Percentiles rank a stretch among this genome's conserved stretches.
phyloP scores from a whole-genome alignment of 2,329 filamentous ascomycete genomes.

The Aspergillus sp. region DNA sequence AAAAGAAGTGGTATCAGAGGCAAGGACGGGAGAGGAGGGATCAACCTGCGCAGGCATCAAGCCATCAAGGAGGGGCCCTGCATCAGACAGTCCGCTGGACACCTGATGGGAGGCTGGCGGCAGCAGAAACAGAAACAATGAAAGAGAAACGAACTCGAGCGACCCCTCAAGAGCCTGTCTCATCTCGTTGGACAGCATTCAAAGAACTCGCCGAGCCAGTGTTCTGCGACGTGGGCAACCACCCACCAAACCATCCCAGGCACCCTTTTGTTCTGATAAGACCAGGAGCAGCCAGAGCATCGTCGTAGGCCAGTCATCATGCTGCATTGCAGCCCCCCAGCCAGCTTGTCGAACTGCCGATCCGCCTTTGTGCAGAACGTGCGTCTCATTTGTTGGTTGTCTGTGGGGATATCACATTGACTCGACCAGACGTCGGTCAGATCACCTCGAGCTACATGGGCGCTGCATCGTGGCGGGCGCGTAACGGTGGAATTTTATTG shows the following conservation, averaged over 20 bases:
- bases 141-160: not conserved
- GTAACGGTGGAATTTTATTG: slow-evolving; percentile 22
- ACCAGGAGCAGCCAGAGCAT: slow-evolving; percentile 5
- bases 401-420: slow-evolving; percentile 25
- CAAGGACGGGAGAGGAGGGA: slow-evolving; percentile 11
- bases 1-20: slow-evolving; percentile 1
- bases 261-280: slow-evolving; percentile 13
- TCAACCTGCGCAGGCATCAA: slow-evolving; percentile 9
- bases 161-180: not conserved
- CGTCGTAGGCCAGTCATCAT: slow-evolving; percentile 8
- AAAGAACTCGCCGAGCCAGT: not conserved
- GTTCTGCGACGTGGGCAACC: slow-evolving; percentile 10
- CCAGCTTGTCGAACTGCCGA: slow-evolving; percentile 20
- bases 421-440: slow-evolving; percentile 1
- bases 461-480: slow-evolving; percentile 18
- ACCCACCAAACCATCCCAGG: slow-evolving; percentile 8
- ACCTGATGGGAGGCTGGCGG: slow-evolving; percentile 2
- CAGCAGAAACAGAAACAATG: slow-evolving; percentile 8
- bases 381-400: slow-evolving; percentile 21
- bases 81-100: not conserved
- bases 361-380: slow-evolving; percentile 10
- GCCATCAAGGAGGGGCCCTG: not conserved
- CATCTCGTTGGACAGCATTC: not conserved
- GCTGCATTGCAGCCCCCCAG: slow-evolving; percentile 10
- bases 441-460: slow-evolving; percentile 11